Evolutionary conservation across 352 stramenopile species (phyloP).

Genomic region (Pythium plurisporium): DNA sequence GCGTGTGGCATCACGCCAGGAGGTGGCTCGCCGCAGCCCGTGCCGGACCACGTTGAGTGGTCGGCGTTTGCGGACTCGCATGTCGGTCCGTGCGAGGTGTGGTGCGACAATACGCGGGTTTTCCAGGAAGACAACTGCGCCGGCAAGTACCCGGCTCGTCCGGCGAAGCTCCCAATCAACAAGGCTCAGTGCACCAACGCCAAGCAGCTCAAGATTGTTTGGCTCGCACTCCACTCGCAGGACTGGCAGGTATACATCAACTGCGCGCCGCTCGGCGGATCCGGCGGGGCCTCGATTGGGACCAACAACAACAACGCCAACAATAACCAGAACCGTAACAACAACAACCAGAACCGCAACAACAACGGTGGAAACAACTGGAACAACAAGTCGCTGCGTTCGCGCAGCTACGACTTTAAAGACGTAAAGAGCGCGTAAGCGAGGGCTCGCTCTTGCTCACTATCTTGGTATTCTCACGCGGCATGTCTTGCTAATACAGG

Average conservation of each 20-base stretch:
- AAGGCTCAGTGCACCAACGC: constrained; percentile 21
- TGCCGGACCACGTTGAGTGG: constrained; percentile 15
- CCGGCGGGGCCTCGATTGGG: background rate
- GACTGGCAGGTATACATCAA: constrained; percentile 34
- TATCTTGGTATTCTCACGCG: too few species aligned
- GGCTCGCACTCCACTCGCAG: constrained; percentile 27
- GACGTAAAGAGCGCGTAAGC: background rate
- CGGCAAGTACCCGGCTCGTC: constrained; percentile 13
- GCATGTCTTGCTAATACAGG: too few species aligned
- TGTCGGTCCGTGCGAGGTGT: constrained; percentile 19
- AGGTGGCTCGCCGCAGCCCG: background rate
- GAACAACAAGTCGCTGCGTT: background rate
- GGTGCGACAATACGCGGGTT: constrained; percentile 16
- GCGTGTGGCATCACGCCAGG: constrained; percentile 4
- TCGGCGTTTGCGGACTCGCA: constrained; percentile 8
- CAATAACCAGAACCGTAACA: background rate
- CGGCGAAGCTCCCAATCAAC: constrained; percentile 24
- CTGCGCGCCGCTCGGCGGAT: constrained; percentile 19
- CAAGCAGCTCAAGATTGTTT: constrained; percentile 22
- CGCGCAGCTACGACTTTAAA: background rate
- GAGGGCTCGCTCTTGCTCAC: too few species aligned
- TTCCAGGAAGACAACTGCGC: constrained; percentile 29
- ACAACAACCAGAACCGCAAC: background rate
- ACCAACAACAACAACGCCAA: background rate
- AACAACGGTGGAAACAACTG: constrained; percentile 5